Conservation (phyloP, 495 filamentous ascomycete genomes). For the Clohesyomyces aquaticus region DNA sequence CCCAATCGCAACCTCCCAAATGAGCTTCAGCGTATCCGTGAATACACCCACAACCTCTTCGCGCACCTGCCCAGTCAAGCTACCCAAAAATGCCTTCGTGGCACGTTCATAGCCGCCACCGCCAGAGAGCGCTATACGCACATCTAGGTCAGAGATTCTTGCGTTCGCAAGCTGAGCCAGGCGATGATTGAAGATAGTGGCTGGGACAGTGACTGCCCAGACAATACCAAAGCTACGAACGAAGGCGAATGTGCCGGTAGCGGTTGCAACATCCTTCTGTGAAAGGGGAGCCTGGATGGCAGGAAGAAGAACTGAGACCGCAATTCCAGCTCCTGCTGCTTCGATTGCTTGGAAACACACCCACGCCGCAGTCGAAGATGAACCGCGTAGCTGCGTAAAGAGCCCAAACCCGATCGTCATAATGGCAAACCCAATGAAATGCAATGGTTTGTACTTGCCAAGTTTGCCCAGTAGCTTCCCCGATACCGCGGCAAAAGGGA, state of each 20-base stretch:
- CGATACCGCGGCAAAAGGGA: slow-evolving; percentile 49
- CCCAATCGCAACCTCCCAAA: slow-evolving; percentile 41
- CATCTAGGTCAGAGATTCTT: background rate
- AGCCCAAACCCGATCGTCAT: slow-evolving; percentile 53
- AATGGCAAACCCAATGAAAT: slow-evolving; percentile 56
- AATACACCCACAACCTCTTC: slow-evolving; percentile 40
- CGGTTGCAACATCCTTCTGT: slow-evolving; percentile 49
- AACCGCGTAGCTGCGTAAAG: slow-evolving; percentile 49
- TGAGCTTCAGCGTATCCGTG: slow-evolving; percentile 23
- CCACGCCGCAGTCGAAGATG: slow-evolving; percentile 51
- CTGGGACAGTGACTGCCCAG: slow-evolving; percentile 57
- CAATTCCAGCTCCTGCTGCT: slow-evolving; percentile 53
- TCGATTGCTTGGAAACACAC: slow-evolving; percentile 52
- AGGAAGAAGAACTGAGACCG: slow-evolving; percentile 51
- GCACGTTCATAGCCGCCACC: slow-evolving; percentile 28
- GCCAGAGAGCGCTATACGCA: slow-evolving; percentile 8
- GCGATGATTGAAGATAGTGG: slow-evolving; percentile 56
- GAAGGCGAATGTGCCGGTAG: slow-evolving; percentile 54
- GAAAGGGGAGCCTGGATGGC: slow-evolving; percentile 26
- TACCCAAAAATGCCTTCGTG: background rate
- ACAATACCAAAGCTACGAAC: slow-evolving; percentile 54
- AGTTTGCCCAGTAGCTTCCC: slow-evolving; percentile 51
- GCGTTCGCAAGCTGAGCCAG: slow-evolving; percentile 10
- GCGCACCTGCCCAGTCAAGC: background rate
- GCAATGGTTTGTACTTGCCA: slow-evolving; percentile 54